Conservation (phyloP, 257 asterid species). For the Fraxinus pennsylvanica region DNA sequence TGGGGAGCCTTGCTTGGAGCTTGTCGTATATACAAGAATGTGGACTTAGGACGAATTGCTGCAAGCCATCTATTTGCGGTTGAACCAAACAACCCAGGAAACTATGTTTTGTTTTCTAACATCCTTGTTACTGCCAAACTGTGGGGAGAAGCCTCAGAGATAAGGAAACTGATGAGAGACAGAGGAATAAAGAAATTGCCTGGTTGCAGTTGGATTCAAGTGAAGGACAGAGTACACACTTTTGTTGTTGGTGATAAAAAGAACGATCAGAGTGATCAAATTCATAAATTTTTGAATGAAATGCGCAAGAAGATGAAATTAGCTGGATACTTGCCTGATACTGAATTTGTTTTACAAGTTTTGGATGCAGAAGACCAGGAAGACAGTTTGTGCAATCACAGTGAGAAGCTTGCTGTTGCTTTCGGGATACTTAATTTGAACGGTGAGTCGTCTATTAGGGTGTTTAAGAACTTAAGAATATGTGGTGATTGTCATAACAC, state of each 20-base stretch:
- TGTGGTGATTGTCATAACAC: conserved; percentile 43
- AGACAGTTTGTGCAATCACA: conserved; percentile 64
- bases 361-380: conserved; percentile 70
- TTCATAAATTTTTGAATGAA: conserved; percentile 51
- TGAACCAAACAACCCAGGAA: conserved; percentile 54
- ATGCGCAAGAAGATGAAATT: conserved; percentile 57
- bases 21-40: conserved; percentile 58
- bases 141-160: conserved; percentile 63
- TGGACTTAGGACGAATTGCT: conserved; percentile 53
- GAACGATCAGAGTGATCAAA: conserved; percentile 35
- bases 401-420: conserved; percentile 79
- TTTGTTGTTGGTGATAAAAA: conserved; percentile 64
- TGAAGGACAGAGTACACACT: conserved; percentile 50
- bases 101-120: conserved; percentile 56
- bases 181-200: conserved; percentile 64
- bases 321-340: conserved; percentile 54
- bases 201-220: conserved; percentile 77
- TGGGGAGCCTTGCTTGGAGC: conserved; percentile 88
- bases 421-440: conserved; percentile 66
- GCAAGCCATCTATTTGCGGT: conserved; percentile 58
- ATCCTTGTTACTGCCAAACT: conserved; percentile 61
- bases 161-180: conserved; percentile 67
- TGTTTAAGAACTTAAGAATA: conserved; percentile 57
- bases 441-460: conserved; percentile 54
- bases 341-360: conserved; percentile 67